phyloP scores from a whole-genome alignment of 2,329 filamentous ascomycete genomes.

The Cordyceps fumosorosea region DNA sequence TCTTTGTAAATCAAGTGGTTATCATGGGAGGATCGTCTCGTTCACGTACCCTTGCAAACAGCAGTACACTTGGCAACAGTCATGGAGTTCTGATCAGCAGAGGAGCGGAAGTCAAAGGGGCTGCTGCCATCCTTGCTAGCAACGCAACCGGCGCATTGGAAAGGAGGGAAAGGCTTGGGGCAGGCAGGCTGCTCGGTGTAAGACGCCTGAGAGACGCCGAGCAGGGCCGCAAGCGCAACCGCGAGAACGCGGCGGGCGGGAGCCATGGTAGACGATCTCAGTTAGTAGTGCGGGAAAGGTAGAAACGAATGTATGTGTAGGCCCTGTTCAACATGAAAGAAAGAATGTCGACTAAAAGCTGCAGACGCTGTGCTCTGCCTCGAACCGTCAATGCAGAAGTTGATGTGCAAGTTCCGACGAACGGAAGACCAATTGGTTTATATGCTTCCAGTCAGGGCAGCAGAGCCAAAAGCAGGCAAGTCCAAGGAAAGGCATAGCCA shows the following conservation, averaged over 20 bases:
- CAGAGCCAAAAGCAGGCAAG: background rate
- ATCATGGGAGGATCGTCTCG: background rate
- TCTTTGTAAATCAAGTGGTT: background rate
- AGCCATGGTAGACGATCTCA: constrained; percentile 4
- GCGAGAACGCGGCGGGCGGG: constrained; percentile 8
- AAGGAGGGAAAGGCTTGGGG: constrained; percentile 38
- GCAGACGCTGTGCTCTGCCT: background rate
- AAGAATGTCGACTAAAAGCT: background rate
- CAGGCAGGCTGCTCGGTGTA: constrained; percentile 34
- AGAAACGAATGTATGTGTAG: background rate
- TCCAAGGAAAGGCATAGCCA: background rate
- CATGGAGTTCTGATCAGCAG: constrained; percentile 32
- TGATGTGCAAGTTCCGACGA: background rate
- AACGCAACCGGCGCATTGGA: constrained; percentile 42
- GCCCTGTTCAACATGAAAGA: constrained; percentile 1
- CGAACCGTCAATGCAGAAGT: background rate
- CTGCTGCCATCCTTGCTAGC: constrained; percentile 26
- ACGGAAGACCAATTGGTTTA: constrained; percentile 5
- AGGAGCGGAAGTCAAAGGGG: constrained; percentile 37
- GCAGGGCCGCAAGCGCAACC: constrained; percentile 24
- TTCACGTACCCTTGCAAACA: constrained; percentile 39
- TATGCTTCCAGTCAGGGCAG: background rate
- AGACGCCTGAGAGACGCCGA: constrained; percentile 2
- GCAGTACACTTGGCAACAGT: constrained; percentile 42
- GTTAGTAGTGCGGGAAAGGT: background rate